Conservation (phyloP, 352 stramenopile genomes). For the Globisporangium cylindrosporum region DNA sequence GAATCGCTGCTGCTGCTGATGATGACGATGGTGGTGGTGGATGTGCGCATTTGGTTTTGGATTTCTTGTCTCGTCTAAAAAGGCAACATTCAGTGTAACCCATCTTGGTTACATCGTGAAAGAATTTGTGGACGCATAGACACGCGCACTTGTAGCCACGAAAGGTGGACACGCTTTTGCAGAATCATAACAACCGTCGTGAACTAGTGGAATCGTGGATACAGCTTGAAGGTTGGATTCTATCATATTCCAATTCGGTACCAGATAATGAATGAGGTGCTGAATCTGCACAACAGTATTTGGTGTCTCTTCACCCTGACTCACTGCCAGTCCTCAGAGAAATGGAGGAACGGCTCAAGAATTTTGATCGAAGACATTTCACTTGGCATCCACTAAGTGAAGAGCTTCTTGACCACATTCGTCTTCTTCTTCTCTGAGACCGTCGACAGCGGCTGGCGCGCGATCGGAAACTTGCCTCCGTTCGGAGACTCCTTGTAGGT, state of each 20-base stretch:
- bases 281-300: neutral
- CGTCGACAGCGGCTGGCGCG: slow-evolving; percentile 10
- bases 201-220: neutral
- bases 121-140: neutral
- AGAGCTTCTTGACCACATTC: slow-evolving; percentile 13
- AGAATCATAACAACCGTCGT: neutral
- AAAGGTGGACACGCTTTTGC: neutral
- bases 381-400: neutral
- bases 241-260: neutral
- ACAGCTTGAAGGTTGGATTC: neutral
- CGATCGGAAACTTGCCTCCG: neutral
- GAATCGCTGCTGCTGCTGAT: neutral
- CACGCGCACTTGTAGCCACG: neutral
- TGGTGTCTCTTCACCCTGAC: too few relatives aligned
- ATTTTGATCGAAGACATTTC: too few relatives aligned
- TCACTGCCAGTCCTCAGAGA: too few relatives aligned
- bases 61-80: neutral
- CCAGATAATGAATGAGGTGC: neutral
- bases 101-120: neutral
- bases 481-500: slow-evolving; percentile 6
- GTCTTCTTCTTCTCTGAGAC: slow-evolving; percentile 12
- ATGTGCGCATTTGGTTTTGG: neutral
- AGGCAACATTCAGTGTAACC: neutral
- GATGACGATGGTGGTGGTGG: neutral
- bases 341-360: too few relatives aligned